Percentiles rank a stretch among this genome's conserved stretches.
These are phyloP conservation scores for Kondoa subrosea DNA, from an alignment of 768 basidiomycete genomes.

Conservation along the genomic window DNA sequence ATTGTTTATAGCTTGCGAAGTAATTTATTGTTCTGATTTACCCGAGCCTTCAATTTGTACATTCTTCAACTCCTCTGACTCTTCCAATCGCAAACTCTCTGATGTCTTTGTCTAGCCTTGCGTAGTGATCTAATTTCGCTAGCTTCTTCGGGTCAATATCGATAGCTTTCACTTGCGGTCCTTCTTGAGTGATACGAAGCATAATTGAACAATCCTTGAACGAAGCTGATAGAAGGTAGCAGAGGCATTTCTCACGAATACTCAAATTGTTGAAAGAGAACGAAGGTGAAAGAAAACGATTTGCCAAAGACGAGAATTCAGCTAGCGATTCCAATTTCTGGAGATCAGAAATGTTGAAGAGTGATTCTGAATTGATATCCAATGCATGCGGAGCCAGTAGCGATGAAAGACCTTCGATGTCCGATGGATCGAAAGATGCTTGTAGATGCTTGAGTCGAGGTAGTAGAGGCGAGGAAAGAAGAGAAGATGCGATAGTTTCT, in stretches of 20 bases:
- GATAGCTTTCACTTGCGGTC: conserved; percentile 46
- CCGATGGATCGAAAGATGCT: conserved; percentile 57
- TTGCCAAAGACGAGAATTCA: too few relatives aligned
- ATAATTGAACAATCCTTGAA: conserved; percentile 92
- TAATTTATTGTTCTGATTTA: too few relatives aligned
- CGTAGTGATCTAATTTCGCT: conserved; percentile 51
- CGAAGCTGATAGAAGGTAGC: conserved; percentile 71
- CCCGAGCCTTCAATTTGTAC: too few relatives aligned
- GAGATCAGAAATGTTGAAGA: not conserved
- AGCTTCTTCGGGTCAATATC: conserved; percentile 73
- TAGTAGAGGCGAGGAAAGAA: conserved; percentile 44
- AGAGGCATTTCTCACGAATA: conserved; percentile 49
- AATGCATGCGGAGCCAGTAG: conserved; percentile 24
- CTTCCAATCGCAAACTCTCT: conserved; percentile 26
- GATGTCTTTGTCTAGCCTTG: conserved; percentile 53
- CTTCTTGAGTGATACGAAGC: conserved; percentile 31
- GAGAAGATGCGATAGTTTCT: conserved; percentile 38
- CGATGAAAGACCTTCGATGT: conserved; percentile 57
- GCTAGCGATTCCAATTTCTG: too few relatives aligned
- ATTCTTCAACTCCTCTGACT: not conserved
- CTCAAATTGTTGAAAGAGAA: not conserved
- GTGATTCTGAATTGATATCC: conserved; percentile 41
- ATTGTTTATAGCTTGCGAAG: too few relatives aligned
- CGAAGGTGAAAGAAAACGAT: too few relatives aligned
- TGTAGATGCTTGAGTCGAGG: conserved; percentile 46